Evolutionary conservation across 2,329 filamentous ascomycete genomes (phyloP).

Genomic region (Hymenoscyphus fraxineus): DNA sequence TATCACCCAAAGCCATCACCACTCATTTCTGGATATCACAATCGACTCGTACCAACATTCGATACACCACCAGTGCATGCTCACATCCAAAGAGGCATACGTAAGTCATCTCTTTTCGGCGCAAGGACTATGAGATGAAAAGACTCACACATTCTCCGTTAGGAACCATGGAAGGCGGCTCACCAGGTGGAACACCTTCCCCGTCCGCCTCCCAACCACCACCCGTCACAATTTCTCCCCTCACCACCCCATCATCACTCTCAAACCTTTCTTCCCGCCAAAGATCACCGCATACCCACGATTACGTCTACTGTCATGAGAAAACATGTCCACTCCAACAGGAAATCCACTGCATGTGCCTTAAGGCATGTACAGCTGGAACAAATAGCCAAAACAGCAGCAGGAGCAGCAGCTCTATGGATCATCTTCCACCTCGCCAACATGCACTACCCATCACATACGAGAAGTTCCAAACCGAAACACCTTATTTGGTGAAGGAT

Average conservation of each 20-base stretch:
- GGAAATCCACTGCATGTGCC: neutral
- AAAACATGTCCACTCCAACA: neutral
- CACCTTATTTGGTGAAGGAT: neutral
- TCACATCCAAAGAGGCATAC: neutral
- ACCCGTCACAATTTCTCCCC: neutral
- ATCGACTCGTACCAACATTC: neutral
- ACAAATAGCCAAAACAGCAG: neutral
- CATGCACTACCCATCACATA: too few species aligned
- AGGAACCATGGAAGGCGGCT: too few species aligned
- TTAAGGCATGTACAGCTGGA: neutral
- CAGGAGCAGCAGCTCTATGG: neutral
- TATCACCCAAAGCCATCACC: neutral
- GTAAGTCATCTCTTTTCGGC: neutral
- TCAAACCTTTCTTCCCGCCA: neutral
- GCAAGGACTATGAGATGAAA: too few species aligned
- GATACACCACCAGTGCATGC: neutral
- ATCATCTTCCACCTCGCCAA: neutral
- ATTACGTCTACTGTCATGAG: neutral
- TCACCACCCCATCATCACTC: neutral
- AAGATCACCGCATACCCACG: neutral
- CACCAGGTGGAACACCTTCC: too few species aligned
- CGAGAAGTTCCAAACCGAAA: neutral
- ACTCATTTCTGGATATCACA: neutral
- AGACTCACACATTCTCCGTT: too few species aligned
- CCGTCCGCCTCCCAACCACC: too few species aligned